Conservation (phyloP, 1,284 basidiomycete genomes). For the Waitea zeae region DNA sequence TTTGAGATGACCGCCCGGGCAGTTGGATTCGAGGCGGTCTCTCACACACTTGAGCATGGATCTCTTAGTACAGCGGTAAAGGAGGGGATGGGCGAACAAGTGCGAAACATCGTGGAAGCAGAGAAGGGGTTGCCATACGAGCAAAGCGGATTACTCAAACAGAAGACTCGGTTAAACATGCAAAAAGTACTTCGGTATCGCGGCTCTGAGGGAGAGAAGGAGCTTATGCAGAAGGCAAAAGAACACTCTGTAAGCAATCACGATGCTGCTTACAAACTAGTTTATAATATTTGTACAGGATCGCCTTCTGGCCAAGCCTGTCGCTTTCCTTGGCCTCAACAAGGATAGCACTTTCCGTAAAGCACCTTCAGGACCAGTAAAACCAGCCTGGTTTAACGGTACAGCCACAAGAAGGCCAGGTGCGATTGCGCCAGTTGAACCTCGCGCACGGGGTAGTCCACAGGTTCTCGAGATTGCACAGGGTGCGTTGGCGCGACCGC, state of each 20-base stretch:
- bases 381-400: too few relatives aligned
- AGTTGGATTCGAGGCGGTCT: constrained; percentile 62
- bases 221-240: constrained; percentile 25
- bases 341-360: too few relatives aligned
- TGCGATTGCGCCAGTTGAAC: not conserved
- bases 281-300: too few relatives aligned
- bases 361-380: too few relatives aligned
- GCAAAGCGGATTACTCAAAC: constrained; percentile 27
- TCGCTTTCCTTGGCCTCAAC: too few relatives aligned
- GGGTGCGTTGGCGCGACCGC: constrained; percentile 1
- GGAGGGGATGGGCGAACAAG: constrained; percentile 25
- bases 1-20: constrained; percentile 76
- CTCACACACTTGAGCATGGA: constrained; percentile 26
- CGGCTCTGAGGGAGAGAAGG: constrained; percentile 18
- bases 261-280: too few relatives aligned
- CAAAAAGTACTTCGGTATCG: constrained; percentile 50
- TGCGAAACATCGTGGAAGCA: constrained; percentile 23
- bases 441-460: too few relatives aligned
- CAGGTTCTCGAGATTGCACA: not conserved
- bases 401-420: not conserved
- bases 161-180: constrained; percentile 50
- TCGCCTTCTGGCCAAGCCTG: too few relatives aligned
- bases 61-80: constrained; percentile 28
- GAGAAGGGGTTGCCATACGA: constrained; percentile 25
- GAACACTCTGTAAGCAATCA: constrained; percentile 34